These are phyloP conservation scores for Aspergillus funiculosus DNA, from an alignment of 495 filamentous ascomycete species.

Conservation along the genomic window DNA sequence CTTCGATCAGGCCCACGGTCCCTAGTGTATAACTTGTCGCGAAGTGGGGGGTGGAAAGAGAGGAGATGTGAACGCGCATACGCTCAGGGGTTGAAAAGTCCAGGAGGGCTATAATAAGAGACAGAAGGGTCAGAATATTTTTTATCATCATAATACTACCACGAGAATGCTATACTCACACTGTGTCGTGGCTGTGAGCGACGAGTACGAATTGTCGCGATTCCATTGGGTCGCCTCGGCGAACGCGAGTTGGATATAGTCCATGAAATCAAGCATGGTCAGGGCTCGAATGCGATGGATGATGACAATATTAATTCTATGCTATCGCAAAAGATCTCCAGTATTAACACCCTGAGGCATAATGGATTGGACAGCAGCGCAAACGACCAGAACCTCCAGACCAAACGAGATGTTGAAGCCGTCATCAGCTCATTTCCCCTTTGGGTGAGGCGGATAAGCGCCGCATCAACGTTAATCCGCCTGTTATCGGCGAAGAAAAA, in stretches of 20 bases:
- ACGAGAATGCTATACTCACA: constrained; percentile 44
- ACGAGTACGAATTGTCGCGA: constrained; percentile 85
- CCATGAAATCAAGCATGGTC: constrained; percentile 95
- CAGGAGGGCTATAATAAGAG: constrained; percentile 55
- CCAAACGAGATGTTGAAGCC: not conserved
- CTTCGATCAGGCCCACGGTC: constrained; percentile 79
- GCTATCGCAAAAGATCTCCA: not conserved
- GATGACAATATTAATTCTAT: not conserved
- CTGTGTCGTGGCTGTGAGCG: constrained; percentile 78
- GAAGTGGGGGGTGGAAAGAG: constrained; percentile 83
- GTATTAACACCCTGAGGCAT: not conserved
- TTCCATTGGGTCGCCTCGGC: constrained; percentile 83
- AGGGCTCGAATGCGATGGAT: not conserved
- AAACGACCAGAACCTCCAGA: no score
- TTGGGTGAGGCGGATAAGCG: constrained; percentile 34
- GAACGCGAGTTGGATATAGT: constrained; percentile 92
- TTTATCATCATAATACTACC: no score
- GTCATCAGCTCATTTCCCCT: constrained; percentile 33
- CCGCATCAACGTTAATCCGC: constrained; percentile 36
- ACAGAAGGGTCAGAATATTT: not conserved
- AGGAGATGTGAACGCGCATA: constrained; percentile 69
- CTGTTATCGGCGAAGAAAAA: constrained; percentile 40
- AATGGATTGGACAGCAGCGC: no score
- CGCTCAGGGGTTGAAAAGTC: constrained; percentile 82
- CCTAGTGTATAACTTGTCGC: constrained; percentile 86